Percentiles rank a stretch among this genome's conserved stretches.
These are phyloP conservation scores for Coemansia sp. DNA, from an alignment of 371 early-diverging fungal species.

Conservation along the genomic window DNA sequence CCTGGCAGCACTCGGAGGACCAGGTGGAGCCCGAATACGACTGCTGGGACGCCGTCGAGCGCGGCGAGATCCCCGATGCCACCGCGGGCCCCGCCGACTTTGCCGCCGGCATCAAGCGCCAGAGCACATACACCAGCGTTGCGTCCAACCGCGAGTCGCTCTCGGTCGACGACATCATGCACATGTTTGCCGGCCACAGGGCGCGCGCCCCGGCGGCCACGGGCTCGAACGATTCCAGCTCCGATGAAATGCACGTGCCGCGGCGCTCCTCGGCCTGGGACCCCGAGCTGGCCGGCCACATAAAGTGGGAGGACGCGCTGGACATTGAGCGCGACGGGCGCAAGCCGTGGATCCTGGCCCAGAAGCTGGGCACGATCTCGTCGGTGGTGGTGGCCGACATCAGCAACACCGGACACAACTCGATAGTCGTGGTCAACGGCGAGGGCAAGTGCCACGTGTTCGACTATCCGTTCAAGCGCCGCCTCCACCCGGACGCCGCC, in stretches of 20 bases:
- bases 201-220: background rate
- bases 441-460: constrained; percentile 52
- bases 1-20: constrained; percentile 44
- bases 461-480: constrained; percentile 49
- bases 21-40: constrained; percentile 50
- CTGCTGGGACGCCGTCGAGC: constrained; percentile 50
- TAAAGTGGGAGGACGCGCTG: constrained; percentile 49
- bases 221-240: constrained; percentile 27
- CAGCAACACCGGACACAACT: constrained; percentile 44
- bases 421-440: constrained; percentile 50
- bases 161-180: constrained; percentile 39
- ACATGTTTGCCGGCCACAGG: constrained; percentile 29
- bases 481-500: constrained; percentile 33
- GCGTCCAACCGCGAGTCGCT: constrained; percentile 34
- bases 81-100: constrained; percentile 1
- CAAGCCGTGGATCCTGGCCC: constrained; percentile 50
- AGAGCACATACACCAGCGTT: constrained; percentile 33
- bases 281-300: constrained; percentile 24
- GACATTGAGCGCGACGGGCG: constrained; percentile 51
- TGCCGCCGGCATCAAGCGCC: constrained; percentile 10
- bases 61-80: constrained; percentile 37
- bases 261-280: constrained; percentile 20
- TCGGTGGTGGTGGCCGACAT: constrained; percentile 48
- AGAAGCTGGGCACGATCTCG: constrained; percentile 48
- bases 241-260: constrained; percentile 17